Evolutionary conservation across 2,329 filamentous ascomycete genomes (phyloP), one percentile per base, ranked within the genome.

Genomic region (Alternaria ethzedia): DNA sequence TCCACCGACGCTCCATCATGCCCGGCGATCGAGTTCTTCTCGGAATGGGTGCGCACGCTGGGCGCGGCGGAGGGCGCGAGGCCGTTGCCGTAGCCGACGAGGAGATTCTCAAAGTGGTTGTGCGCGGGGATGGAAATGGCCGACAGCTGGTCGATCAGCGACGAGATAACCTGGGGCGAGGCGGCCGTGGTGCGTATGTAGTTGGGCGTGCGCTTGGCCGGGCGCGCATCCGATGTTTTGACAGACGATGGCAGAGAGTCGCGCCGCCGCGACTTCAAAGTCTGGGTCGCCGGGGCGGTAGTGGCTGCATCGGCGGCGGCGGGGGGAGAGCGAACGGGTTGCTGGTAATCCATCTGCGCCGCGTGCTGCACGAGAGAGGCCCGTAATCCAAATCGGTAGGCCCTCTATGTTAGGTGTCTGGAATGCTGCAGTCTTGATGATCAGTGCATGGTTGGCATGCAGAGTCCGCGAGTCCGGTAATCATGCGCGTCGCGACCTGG

Each of bases 111-210:
- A 75, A 93, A 93, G 76, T 92, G 89, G 63, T 87, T 85, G 76
- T 86, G 88, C 59, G 90, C 86, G 21, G 91, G 90, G 52, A 87
- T 85, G 6, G 86, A 86, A 64, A 88, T 86, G 67, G 84, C 82
- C 17, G 87, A 86, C 46, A 90, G 83, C 28, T 88, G 89, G 64
- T 87, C 86, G 75, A 90, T 88, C 63, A 90, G 83, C 51, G 86
- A 87, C 15, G 86, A 86, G 66, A 90, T 93, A 76, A 94, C 87
- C 75, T 92, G 90, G 61, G 91, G 90, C 52, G 88, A 88, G 13
- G 87, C 75, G 26, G 76, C 71, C 57, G 78, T 75, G 30, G 75
- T 68, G 65, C 77, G 79, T 55, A 81, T 68, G 68, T 75, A 74
- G 70, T 79, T 78, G 10, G 79, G 65, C 26, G 78, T 69, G 66